Conservation (phyloP, 2,329 filamentous ascomycete species). For the Apiospora saccharicola region DNA sequence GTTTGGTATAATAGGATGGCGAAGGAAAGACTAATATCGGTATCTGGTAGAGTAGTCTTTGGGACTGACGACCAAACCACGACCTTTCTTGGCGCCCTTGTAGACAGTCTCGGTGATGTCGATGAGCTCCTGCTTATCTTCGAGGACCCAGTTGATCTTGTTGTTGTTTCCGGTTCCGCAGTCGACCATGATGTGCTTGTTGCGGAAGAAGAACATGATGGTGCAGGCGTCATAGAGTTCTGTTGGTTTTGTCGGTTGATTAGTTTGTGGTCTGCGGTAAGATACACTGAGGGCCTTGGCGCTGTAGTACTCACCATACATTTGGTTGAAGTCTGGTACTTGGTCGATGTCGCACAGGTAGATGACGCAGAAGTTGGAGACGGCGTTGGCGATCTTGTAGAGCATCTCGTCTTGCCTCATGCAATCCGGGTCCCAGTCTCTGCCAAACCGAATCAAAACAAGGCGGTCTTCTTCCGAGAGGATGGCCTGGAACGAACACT, state of each 20-base stretch:
- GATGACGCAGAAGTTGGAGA: conserved; percentile 92
- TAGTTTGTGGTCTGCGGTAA: conserved; percentile 25
- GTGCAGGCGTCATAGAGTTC: conserved; percentile 87
- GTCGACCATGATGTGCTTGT: conserved; percentile 99
- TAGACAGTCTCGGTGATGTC: conserved; percentile 99
- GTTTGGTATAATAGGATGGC: background rate
- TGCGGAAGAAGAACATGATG: conserved; percentile 97
- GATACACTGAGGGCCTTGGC: conserved; percentile 28
- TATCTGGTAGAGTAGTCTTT: conserved; percentile 67
- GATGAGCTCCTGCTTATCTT: conserved; percentile 98
- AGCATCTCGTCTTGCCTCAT: conserved; percentile 88
- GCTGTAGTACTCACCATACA: conserved; percentile 71
- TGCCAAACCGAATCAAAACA: conserved; percentile 91
- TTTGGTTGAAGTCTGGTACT: conserved; percentile 92
- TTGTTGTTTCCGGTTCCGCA: conserved; percentile 99
- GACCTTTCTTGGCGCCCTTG: conserved; percentile 96
- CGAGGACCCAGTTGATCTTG: conserved; percentile 94
- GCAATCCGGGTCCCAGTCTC: conserved; percentile 81
- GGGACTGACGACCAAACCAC: conserved; percentile 94
- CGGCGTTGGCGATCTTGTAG: conserved; percentile 89
- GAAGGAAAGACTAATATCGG: conserved; percentile 37
- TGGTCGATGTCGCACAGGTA: conserved; percentile 94
- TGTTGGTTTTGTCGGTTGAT: conserved; percentile 25
- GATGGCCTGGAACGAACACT: conserved; percentile 63
- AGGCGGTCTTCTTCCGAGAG: conserved; percentile 87